These are phyloP conservation scores for Amoebophrya sp. DNA, from an alignment of 169 alveolate species.

Conservation along the genomic window DNA sequence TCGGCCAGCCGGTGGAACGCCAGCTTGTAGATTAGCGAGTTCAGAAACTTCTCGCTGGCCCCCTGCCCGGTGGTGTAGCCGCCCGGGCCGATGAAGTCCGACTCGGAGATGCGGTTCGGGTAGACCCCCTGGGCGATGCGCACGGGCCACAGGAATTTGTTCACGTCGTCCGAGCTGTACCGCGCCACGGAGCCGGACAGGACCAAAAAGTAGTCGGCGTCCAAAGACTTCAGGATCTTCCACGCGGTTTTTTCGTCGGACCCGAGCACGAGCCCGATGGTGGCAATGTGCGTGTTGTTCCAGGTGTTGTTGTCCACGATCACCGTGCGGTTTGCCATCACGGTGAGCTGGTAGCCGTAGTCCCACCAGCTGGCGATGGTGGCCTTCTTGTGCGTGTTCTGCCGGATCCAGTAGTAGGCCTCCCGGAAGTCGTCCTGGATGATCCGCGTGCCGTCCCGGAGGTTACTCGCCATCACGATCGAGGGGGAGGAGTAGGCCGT, in stretches of 20 bases:
- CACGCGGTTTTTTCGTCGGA: constrained; percentile 90
- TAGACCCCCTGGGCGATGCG: constrained; percentile 90
- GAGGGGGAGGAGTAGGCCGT: constrained; percentile 87
- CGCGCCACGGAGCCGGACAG: constrained; percentile 93
- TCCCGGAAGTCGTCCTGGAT: constrained; percentile 96
- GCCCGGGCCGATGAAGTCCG: constrained; percentile 7
- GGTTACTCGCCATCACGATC: constrained; percentile 59
- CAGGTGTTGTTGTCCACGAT: constrained; percentile 97
- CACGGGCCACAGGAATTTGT: constrained; percentile 95
- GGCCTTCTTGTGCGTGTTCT: constrained; percentile 86
- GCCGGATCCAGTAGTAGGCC: constrained; percentile 95
- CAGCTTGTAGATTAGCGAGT: constrained; percentile 65
- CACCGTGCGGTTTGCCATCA: constrained; percentile 91
- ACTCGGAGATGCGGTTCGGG: constrained; percentile 20
- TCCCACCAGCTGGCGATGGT: constrained; percentile 98
- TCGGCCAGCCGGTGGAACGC: constrained; percentile 85
- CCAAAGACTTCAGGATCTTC: constrained; percentile 76
- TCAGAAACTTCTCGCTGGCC: not conserved
- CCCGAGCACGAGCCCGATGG: constrained; percentile 79
- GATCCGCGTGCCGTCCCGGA: constrained; percentile 73
- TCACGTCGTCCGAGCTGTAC: constrained; percentile 93
- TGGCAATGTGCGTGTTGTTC: constrained; percentile 95
- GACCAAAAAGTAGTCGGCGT: constrained; percentile 89
- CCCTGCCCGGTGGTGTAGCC: constrained; percentile 5
- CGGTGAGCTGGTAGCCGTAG: constrained; percentile 96